Evolutionary conservation across 1,284 basidiomycete species (phyloP).

Genomic region (Microbotryomycetes sp.): DNA sequence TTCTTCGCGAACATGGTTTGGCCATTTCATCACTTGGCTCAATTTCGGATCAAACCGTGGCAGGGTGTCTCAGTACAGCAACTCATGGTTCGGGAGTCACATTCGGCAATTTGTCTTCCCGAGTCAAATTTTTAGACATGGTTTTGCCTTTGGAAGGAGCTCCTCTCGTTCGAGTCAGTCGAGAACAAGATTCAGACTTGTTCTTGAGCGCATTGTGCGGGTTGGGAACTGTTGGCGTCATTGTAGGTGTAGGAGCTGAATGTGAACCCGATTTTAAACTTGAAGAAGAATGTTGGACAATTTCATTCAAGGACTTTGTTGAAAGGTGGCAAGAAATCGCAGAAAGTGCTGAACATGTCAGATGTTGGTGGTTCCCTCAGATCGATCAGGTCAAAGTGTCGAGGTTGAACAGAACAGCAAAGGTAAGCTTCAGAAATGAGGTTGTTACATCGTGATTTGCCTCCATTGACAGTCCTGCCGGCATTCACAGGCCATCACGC

Average conservation of each 20-base stretch:
- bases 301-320: slow-evolving; percentile 55
- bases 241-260: slow-evolving; percentile 68
- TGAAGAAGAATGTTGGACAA: slow-evolving; percentile 64
- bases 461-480: not conserved
- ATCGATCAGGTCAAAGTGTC: slow-evolving; percentile 66
- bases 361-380: slow-evolving; percentile 94
- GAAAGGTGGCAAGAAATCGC: slow-evolving; percentile 57
- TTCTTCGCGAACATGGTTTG: slow-evolving; percentile 61
- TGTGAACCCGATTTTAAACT: slow-evolving; percentile 80
- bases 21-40: slow-evolving; percentile 91
- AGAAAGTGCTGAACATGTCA: slow-evolving; percentile 68
- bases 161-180: slow-evolving; percentile 60
- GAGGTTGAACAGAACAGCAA: slow-evolving; percentile 64
- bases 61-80: slow-evolving; percentile 87
- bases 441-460: too few relatives aligned
- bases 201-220: slow-evolving; percentile 92
- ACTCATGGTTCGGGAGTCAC: slow-evolving; percentile 84
- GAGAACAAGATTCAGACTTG: slow-evolving; percentile 56
- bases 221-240: slow-evolving; percentile 85
- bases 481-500: slow-evolving; percentile 11
- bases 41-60: slow-evolving; percentile 93
- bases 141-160: slow-evolving; percentile 51
- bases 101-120: slow-evolving; percentile 75
- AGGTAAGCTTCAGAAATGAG: slow-evolving; percentile 61
- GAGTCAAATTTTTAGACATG: slow-evolving; percentile 67